These are phyloP conservation scores for Pichia paraexigua DNA, from an alignment of 805 yeast species.

Conservation along the genomic window DNA sequence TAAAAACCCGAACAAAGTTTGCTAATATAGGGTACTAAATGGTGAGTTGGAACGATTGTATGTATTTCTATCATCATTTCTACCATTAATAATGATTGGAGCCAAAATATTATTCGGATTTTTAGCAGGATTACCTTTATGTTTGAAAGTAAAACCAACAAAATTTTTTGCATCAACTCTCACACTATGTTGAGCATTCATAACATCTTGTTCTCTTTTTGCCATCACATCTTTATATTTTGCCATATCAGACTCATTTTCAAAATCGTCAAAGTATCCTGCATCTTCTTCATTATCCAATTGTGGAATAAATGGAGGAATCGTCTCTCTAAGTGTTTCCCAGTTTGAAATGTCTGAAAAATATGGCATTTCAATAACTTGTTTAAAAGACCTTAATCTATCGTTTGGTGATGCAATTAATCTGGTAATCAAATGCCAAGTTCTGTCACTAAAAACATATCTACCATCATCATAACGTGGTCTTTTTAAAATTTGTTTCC, in stretches of 20 bases:
- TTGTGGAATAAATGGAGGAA: conserved; percentile 96
- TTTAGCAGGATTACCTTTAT: conserved; percentile 53
- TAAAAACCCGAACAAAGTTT: neutral
- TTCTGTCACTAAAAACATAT: conserved; percentile 88
- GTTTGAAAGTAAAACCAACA: conserved; percentile 94
- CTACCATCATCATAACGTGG: conserved; percentile 91
- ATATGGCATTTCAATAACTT: conserved; percentile 71
- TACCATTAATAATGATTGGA: conserved; percentile 24
- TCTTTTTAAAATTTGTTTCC: conserved; percentile 82
- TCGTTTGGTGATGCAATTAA: conserved; percentile 72
- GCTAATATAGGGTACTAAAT: conserved; percentile 29
- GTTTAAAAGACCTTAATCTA: conserved; percentile 72
- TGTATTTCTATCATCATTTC: conserved; percentile 14
- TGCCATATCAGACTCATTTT: conserved; percentile 94
- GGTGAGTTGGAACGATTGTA: conserved; percentile 26
- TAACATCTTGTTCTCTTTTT: conserved; percentile 79
- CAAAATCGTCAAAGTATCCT: conserved; percentile 96
- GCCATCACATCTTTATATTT: conserved; percentile 96
- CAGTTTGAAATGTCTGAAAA: conserved; percentile 74
- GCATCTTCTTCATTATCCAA: conserved; percentile 96
- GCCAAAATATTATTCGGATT: conserved; percentile 31
- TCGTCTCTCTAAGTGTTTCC: conserved; percentile 53
- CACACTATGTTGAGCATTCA: conserved; percentile 58
- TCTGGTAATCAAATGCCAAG: conserved; percentile 81
- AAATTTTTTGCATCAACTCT: conserved; percentile 61